A percentile compares a stretch with the other conserved stretches of the same genome.
Conservation (phyloP, 2,329 filamentous ascomycete species). For the Trichothecium sympodiale region DNA sequence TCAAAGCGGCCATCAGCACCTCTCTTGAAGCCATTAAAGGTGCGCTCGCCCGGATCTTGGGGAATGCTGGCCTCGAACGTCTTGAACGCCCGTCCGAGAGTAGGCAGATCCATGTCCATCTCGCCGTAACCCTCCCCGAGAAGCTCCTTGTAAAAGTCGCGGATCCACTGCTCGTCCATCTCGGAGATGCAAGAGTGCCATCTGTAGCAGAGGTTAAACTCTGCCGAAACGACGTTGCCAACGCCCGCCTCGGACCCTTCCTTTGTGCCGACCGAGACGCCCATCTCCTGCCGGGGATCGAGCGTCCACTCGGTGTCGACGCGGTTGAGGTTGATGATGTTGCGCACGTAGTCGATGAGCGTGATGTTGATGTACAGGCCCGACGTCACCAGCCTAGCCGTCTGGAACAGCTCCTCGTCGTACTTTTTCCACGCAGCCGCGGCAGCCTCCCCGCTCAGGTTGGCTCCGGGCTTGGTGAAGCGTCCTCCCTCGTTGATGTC, state of each 20-base stretch:
- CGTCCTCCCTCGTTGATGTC: constrained; percentile 76
- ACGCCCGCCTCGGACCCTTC: constrained; percentile 56
- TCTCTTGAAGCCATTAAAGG: constrained; percentile 56
- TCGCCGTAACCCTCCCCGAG: constrained; percentile 42
- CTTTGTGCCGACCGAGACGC: constrained; percentile 38
- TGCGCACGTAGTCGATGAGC: constrained; percentile 66
- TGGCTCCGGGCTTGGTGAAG: constrained; percentile 54
- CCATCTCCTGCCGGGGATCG: constrained; percentile 63
- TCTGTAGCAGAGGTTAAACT: constrained; percentile 82
- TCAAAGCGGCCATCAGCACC: constrained; percentile 56
- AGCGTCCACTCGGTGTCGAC: constrained; percentile 68
- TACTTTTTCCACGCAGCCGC: constrained; percentile 52
- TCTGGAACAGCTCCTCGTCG: constrained; percentile 72
- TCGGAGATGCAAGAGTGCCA: constrained; percentile 73
- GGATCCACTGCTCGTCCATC: constrained; percentile 71
- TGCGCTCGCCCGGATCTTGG: constrained; percentile 56
- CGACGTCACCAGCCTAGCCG: constrained; percentile 61
- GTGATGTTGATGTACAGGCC: constrained; percentile 73
- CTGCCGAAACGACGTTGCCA: constrained; percentile 74
- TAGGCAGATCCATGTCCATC: constrained; percentile 41
- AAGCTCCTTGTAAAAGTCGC: constrained; percentile 53
- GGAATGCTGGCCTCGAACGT: constrained; percentile 51
- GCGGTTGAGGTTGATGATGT: constrained; percentile 52
- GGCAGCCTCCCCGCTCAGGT: constrained; percentile 36
- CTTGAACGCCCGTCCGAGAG: constrained; percentile 51